Percentiles rank a stretch among this genome's conserved stretches.
phyloP scores from a whole-genome alignment of 2,329 filamentous ascomycete genomes.

The Paraphoma sp. region DNA sequence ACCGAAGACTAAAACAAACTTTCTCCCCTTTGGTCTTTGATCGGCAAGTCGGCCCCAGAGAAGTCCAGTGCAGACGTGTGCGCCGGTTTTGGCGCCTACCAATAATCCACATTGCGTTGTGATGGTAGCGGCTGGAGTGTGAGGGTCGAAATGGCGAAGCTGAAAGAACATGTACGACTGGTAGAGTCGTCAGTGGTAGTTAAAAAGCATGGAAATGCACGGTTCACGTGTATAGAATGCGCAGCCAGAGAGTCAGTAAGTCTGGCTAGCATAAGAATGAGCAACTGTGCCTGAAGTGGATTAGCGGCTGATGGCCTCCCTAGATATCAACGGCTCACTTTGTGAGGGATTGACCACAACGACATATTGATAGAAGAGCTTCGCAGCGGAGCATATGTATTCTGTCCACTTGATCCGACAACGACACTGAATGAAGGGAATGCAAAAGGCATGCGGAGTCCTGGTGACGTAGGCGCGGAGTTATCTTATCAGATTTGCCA shows the following conservation, averaged over 20 bases:
- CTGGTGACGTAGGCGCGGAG: background rate
- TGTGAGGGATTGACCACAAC: conserved; percentile 1
- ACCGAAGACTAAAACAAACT: conserved; percentile 76
- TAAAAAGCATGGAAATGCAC: background rate
- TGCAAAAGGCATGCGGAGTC: background rate
- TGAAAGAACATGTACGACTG: conserved; percentile 81
- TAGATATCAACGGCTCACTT: background rate
- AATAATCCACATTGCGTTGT: conserved; percentile 76
- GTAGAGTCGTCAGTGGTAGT: background rate
- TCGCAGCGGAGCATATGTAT: background rate
- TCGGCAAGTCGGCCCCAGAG: conserved; percentile 75
- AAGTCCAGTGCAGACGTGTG: conserved; percentile 79
- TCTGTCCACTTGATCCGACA: background rate
- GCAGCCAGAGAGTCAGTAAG: conserved; percentile 2
- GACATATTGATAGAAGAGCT: background rate
- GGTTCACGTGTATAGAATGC: conserved; percentile 6
- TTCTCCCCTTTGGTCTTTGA: conserved; percentile 69
- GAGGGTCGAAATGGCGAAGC: conserved; percentile 72
- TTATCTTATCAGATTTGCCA: conserved; percentile 2
- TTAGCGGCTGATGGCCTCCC: background rate
- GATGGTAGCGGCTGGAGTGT: conserved; percentile 64
- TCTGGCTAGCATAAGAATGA: conserved; percentile 3
- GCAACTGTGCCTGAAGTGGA: background rate
- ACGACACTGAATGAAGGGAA: background rate
- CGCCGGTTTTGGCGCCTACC: conserved; percentile 75